phyloP scores from a whole-genome alignment of 2,329 filamentous ascomycete species.

The Talaromyces sp. region DNA sequence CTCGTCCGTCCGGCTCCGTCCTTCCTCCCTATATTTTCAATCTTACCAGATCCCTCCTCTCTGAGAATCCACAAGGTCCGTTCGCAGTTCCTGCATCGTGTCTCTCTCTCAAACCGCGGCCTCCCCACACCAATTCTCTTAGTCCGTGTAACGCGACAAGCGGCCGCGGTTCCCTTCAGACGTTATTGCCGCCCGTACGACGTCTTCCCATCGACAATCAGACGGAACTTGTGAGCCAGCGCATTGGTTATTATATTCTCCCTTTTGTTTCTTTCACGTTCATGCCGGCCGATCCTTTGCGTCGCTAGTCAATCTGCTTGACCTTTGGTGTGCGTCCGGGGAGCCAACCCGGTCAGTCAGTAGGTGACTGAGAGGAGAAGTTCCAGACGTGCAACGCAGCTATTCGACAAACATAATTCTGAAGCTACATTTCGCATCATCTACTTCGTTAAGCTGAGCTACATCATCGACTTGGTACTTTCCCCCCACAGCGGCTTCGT shows the following conservation, averaged over 20 bases:
- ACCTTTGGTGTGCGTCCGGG: not conserved
- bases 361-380: not conserved
- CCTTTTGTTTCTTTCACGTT: slow-evolving; percentile 14
- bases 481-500: slow-evolving; percentile 10
- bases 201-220: not conserved
- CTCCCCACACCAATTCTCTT: slow-evolving; percentile 13
- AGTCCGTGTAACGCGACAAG: slow-evolving; percentile 19
- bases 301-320: slow-evolving; percentile 1
- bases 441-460: not conserved
- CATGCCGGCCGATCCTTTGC: not conserved
- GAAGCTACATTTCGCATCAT: not conserved
- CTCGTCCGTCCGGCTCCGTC: slow-evolving; percentile 1
- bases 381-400: not conserved
- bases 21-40: not conserved
- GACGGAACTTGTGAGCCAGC: not conserved
- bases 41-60: slow-evolving; percentile 7
- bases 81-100: slow-evolving; percentile 19
- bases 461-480: not conserved
- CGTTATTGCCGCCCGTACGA: slow-evolving; percentile 18
- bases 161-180: slow-evolving; percentile 18
- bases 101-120: not conserved
- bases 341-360: not conserved
- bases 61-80: slow-evolving; percentile 1
- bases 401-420: not conserved
- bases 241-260: slow-evolving; percentile 16